phyloP scores from a whole-genome alignment of 257 asterid species.

The Rehmannia glutinosa region DNA sequence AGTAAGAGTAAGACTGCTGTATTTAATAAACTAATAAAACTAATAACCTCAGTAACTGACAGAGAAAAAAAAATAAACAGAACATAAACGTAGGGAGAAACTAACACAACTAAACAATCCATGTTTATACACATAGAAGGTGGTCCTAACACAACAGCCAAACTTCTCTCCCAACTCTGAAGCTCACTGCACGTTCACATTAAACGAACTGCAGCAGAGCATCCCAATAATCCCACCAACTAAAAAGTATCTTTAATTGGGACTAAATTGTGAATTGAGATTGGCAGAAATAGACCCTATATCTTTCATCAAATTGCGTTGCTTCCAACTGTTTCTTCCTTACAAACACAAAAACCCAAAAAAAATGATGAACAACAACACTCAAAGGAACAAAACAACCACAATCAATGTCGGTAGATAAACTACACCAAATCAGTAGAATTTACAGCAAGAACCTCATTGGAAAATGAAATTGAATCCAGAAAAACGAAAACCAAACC shows the following conservation, averaged over 20 bases:
- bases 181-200: constrained; percentile 2
- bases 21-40: constrained; percentile 2
- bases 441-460: background rate
- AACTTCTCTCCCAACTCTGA: constrained; percentile 2
- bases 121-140: background rate
- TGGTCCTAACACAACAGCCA: background rate
- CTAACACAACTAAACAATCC: background rate
- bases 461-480: constrained; percentile 7
- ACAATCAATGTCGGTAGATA: constrained; percentile 11
- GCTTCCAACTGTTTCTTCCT: constrained; percentile 4
- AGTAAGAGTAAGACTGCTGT: constrained; percentile 3
- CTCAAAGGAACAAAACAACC: constrained; percentile 11
- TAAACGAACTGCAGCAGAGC: constrained; percentile 4
- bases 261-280: background rate
- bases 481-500: background rate
- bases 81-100: background rate
- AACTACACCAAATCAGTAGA: background rate
- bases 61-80: background rate
- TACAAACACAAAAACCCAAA: background rate
- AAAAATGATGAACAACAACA: constrained; percentile 4
- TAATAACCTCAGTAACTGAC: background rate
- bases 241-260: background rate
- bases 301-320: background rate
- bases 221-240: background rate
- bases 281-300: background rate